Percentiles rank a stretch among this genome's conserved stretches.
phyloP scores from a whole-genome alignment of 805 yeast species.

The Lipomyces sp. region DNA sequence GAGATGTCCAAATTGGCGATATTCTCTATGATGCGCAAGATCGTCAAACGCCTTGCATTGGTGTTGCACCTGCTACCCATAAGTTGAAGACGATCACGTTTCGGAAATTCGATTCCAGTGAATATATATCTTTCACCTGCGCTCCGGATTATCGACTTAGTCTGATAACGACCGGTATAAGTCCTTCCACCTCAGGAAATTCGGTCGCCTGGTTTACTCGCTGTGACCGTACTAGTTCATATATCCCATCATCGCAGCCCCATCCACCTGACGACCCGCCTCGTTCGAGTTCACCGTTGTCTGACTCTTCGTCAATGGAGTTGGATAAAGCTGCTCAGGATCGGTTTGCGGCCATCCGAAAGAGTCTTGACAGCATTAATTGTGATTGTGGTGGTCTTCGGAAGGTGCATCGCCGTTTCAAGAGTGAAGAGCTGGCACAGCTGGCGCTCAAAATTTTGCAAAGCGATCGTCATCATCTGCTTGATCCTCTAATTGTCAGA shows the following conservation, averaged over 20 bases:
- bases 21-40: too few relatives aligned
- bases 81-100: too few relatives aligned
- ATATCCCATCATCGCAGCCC: background rate
- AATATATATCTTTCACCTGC: too few relatives aligned
- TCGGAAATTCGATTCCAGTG: too few relatives aligned
- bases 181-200: too few relatives aligned
- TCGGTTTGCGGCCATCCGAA: background rate
- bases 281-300: slow-evolving; percentile 1
- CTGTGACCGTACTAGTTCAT: too few relatives aligned
- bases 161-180: too few relatives aligned
- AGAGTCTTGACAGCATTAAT: background rate
- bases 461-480: background rate
- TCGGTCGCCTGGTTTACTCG: too few relatives aligned
- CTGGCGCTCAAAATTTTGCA: background rate
- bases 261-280: background rate
- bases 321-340: background rate
- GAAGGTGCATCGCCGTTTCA: background rate
- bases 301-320: background rate
- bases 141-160: too few relatives aligned
- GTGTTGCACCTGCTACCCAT: too few relatives aligned
- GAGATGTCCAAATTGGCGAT: too few relatives aligned
- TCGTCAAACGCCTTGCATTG: too few relatives aligned
- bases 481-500: background rate
- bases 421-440: background rate
- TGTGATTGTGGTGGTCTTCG: background rate